Evolutionary conservation across 306 rosid species (phyloP).

Genomic region (Lablab purpureus): DNA sequence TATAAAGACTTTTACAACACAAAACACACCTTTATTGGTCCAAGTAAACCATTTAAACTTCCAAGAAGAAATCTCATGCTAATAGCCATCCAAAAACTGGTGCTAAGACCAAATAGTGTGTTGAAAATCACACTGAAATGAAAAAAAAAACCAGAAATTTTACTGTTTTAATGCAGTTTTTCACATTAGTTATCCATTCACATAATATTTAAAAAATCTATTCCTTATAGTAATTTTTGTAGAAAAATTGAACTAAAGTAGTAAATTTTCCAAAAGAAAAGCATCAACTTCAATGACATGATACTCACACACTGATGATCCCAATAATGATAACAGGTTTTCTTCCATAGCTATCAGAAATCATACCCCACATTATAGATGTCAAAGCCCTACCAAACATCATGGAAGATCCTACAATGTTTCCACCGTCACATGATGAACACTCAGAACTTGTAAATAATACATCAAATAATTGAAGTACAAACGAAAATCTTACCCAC

Average conservation of each 20-base stretch:
- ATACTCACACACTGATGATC: slow-evolving; percentile 67
- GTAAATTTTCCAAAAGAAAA: too few relatives aligned
- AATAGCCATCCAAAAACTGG: slow-evolving; percentile 91
- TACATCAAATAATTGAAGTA: slow-evolving; percentile 1
- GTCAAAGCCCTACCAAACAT: slow-evolving; percentile 89
- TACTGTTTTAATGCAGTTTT: too few relatives aligned
- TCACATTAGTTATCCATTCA: too few relatives aligned
- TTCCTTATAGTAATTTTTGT: too few relatives aligned
- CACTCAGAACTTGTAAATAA: neutral
- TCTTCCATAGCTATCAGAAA: slow-evolving; percentile 89
- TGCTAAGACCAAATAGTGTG: slow-evolving; percentile 85
- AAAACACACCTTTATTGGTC: slow-evolving; percentile 80
- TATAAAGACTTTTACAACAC: too few relatives aligned
- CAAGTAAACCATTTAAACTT: slow-evolving; percentile 82
- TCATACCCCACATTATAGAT: slow-evolving; percentile 79
- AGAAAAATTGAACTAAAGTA: too few relatives aligned
- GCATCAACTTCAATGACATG: neutral
- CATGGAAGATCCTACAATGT: slow-evolving; percentile 72
- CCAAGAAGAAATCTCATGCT: slow-evolving; percentile 81
- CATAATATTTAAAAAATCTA: too few relatives aligned
- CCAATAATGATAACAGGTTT: slow-evolving; percentile 80
- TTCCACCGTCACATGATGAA: neutral
- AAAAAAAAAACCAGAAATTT: too few relatives aligned
- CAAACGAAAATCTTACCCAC: slow-evolving; percentile 60
- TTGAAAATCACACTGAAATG: slow-evolving; percentile 76